Percentiles rank a stretch among this genome's conserved stretches.
Evolutionary conservation across 441 rosid species (phyloP).

Genomic region (Populus trichocarpa): DNA sequence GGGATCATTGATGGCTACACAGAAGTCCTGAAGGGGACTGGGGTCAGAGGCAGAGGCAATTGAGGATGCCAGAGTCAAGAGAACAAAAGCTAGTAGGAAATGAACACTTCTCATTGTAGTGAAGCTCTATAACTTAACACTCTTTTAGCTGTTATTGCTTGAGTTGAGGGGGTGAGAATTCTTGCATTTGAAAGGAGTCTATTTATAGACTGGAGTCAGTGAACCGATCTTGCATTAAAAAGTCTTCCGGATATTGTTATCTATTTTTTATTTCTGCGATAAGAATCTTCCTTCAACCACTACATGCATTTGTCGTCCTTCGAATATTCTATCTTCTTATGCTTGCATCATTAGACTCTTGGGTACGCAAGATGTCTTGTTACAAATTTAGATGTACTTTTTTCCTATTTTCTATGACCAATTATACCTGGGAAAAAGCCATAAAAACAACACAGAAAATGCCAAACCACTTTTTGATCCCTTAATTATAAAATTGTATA

Average conservation of each 20-base stretch:
- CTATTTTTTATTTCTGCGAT: not conserved
- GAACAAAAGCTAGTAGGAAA: not conserved
- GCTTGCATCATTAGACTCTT: no score
- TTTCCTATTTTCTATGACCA: no score
- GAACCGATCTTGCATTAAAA: not conserved
- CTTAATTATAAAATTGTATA: no score
- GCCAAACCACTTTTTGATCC: no score
- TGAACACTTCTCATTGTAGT: not conserved
- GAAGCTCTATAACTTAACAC: not conserved
- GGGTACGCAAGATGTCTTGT: no score
- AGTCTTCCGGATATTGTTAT: not conserved
- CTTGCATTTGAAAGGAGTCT: not conserved
- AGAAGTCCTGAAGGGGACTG: conserved; percentile 5
- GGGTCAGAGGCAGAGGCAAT: not conserved
- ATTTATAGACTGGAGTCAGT: not conserved
- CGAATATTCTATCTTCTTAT: no score
- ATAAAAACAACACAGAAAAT: no score
- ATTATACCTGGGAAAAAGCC: no score
- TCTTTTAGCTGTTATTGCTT: not conserved
- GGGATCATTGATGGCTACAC: not conserved
- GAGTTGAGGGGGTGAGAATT: not conserved
- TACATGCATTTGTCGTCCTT: no score
- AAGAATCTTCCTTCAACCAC: not conserved
- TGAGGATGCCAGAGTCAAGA: not conserved
- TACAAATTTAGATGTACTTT: no score